Evolutionary conservation across 495 filamentous ascomycete genomes (phyloP), one percentile per base, ranked within the genome.

Genomic region (Daldinia bambusicola): DNA sequence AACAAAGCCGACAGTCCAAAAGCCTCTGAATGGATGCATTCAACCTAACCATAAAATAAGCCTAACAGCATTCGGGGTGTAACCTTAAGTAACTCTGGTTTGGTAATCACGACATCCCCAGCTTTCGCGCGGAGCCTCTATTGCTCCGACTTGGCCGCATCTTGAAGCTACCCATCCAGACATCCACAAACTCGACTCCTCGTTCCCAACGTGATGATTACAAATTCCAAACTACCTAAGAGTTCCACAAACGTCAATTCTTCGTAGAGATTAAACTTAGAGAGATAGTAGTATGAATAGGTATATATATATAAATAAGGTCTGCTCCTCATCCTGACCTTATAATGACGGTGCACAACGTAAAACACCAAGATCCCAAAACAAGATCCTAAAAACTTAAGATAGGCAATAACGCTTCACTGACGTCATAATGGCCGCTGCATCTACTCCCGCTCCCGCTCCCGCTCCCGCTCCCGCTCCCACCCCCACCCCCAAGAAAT

Each of bases 401-500:
- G n/a, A n/a, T n/a, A n/a, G n/a, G n/a, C n/a, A n/a, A n/a, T 13
- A 56, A 34, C 34, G 45, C 20, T 38, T 30, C n/a, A 9, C 6
- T 30, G 31, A 51, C 34, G 26, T 61, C 61, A 45, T 36, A 31
- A 60, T 67, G 69, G 38, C 63, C 32, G 26, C 63, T 37, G 26
- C 41, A 16, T 31, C 70, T 18, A n/a, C n/a, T n/a, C n/a, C n/a
- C n/a, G n/a, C n/a, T n/a, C n/a, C n/a, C n/a, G n/a, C n/a, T n/a
- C n/a, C n/a, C n/a, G n/a, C n/a, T n/a, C n/a, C n/a, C n/a, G n/a
- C n/a, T n/a, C n/a, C n/a, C n/a, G n/a, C n/a, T n/a, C n/a, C n/a
- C n/a, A n/a, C n/a, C n/a, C 48, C 45, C 10, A 10, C 51, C 43
- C 38, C 61, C 10, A 51, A 34, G 50, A 77, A 73, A 38, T 75